Evolutionary conservation across 306 rosid species (phyloP).

Genomic region (Coriaria nepalensis): DNA sequence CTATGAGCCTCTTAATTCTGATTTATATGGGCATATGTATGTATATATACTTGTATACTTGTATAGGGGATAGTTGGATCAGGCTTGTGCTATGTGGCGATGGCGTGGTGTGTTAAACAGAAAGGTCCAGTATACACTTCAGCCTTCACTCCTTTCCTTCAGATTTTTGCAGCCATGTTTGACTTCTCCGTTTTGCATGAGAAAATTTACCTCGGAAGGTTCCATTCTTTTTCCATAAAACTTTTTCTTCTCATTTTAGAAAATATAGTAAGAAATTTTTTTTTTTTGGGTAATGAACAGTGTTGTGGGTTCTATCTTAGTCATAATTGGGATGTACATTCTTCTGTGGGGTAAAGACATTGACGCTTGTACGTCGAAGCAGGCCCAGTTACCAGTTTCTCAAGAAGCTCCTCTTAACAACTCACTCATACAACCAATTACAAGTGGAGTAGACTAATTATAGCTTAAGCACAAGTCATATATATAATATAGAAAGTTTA

Average conservation of each 20-base stretch:
- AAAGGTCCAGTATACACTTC: conserved; percentile 79
- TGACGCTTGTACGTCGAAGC: conserved; percentile 25
- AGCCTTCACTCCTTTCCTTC: conserved; percentile 61
- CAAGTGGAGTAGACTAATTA: no score
- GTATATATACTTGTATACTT: conserved; percentile 5
- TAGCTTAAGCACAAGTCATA: no score
- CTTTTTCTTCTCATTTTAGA: not conserved
- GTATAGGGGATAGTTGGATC: conserved; percentile 79
- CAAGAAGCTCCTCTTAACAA: no score
- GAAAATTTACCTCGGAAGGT: conserved; percentile 79
- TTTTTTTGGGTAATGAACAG: conserved; percentile 21
- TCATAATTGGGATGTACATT: conserved; percentile 68
- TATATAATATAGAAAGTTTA: no score
- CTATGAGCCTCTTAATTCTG: no score
- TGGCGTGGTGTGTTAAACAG: conserved; percentile 87
- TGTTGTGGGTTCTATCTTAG: conserved; percentile 51
- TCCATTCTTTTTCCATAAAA: conserved; percentile 7
- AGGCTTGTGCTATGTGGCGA: conserved; percentile 81
- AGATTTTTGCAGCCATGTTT: conserved; percentile 55
- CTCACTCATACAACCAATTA: no score
- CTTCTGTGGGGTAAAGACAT: conserved; percentile 68
- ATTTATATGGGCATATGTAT: no score
- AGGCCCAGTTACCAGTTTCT: conserved; percentile 15
- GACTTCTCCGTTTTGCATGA: conserved; percentile 54
- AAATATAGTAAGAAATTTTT: not conserved